Evolutionary conservation across 306 rosid genomes (phyloP).

Genomic region (Quercus suber): DNA sequence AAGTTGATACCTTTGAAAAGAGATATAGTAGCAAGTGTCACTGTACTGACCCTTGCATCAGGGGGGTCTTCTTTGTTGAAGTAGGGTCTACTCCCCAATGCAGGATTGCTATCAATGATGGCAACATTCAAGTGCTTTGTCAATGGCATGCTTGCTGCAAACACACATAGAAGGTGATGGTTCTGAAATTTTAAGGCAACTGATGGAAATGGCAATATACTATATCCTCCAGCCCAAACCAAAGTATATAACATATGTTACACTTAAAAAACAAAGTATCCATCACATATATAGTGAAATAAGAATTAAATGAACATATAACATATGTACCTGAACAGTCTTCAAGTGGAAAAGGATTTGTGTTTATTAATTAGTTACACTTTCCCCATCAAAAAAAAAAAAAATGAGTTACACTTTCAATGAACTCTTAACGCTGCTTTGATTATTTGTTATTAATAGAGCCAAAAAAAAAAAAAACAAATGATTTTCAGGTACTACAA

Average conservation of each 20-base stretch:
- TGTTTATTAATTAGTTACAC: too few relatives aligned
- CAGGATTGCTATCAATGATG: slow-evolving; percentile 93
- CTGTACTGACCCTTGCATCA: slow-evolving; percentile 93
- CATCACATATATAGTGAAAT: too few relatives aligned
- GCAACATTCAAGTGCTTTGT: slow-evolving; percentile 89
- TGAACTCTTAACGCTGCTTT: too few relatives aligned
- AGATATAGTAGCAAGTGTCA: slow-evolving; percentile 84
- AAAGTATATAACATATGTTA: background rate
- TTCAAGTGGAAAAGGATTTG: too few relatives aligned
- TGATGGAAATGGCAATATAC: background rate
- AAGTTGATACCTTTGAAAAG: slow-evolving; percentile 68
- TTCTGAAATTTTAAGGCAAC: slow-evolving; percentile 4
- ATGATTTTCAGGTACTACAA: too few relatives aligned
- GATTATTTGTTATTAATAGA: too few relatives aligned
- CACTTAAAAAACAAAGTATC: too few relatives aligned
- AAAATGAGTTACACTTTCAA: too few relatives aligned
- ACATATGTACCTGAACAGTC: too few relatives aligned
- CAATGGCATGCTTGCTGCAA: slow-evolving; percentile 83
- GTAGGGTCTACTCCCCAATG: slow-evolving; percentile 41
- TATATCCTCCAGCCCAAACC: background rate
- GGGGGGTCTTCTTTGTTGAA: slow-evolving; percentile 77
- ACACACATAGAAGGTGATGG: slow-evolving; percentile 17
- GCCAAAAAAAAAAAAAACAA: too few relatives aligned
- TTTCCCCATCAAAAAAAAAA: too few relatives aligned
- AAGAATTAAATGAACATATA: too few relatives aligned